A percentile compares a stretch with the other conserved stretches of the same genome.
phyloP scores from a whole-genome alignment of 2,329 filamentous ascomycete genomes.

The Pseudogymnoascus sp. region DNA sequence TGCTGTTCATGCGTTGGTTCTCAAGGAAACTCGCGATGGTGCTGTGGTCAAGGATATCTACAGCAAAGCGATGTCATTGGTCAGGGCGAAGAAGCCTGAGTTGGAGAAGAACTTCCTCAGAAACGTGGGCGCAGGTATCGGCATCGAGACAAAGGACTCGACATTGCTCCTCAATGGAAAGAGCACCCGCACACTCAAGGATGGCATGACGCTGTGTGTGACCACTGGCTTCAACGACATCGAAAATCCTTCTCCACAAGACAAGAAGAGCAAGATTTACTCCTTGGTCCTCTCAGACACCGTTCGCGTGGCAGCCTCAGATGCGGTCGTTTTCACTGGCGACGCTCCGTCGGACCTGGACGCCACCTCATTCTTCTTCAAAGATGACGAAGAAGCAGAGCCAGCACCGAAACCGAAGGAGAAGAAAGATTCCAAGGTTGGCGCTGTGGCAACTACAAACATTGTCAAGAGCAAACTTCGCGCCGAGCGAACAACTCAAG shows the following conservation, averaged over 20 bases:
- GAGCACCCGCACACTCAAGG: conserved; percentile 74
- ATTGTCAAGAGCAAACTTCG: conserved; percentile 90
- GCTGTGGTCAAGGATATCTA: conserved; percentile 85
- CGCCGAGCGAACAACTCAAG: conserved; percentile 80
- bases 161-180: conserved; percentile 83
- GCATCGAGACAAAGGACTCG: conserved; percentile 80
- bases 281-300: conserved; percentile 90
- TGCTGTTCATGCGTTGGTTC: conserved; percentile 76
- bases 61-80: conserved; percentile 69
- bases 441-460: conserved; percentile 86
- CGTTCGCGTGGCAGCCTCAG: conserved; percentile 72
- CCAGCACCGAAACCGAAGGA: conserved; percentile 79
- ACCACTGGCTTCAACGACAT: conserved; percentile 87
- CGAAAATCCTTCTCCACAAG: conserved; percentile 76
- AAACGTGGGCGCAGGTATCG: conserved; percentile 85
- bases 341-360: conserved; percentile 88
- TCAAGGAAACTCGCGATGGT: conserved; percentile 86
- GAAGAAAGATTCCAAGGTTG: conserved; percentile 75
- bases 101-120: conserved; percentile 92
- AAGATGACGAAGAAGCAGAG: conserved; percentile 84
- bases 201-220: conserved; percentile 93
- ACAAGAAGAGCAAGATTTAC: conserved; percentile 84
- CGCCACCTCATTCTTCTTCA: conserved; percentile 97
- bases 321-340: conserved; percentile 84
- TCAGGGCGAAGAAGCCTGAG: conserved; percentile 89